Evolutionary conservation across 2,329 filamentous ascomycete species (phyloP).

Genomic region (Pestalotiopsis fici): DNA sequence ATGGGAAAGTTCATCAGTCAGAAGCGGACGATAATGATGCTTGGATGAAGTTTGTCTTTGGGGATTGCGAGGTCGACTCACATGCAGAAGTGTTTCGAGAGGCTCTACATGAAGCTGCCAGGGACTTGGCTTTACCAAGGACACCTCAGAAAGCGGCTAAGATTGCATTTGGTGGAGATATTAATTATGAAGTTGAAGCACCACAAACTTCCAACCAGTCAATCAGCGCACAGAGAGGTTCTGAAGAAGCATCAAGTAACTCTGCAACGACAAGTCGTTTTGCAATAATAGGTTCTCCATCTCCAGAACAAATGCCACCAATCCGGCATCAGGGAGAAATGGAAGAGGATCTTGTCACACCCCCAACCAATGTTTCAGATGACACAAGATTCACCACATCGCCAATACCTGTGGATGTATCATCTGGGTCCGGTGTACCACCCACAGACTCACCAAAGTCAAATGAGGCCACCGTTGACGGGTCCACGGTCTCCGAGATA

Average conservation of each 20-base stretch:
- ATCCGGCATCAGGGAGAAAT: not conserved
- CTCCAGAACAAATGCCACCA: not conserved
- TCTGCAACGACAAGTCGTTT: conserved; percentile 10
- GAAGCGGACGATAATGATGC: conserved; percentile 19
- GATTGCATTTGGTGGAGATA: not conserved
- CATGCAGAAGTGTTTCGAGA: conserved; percentile 22
- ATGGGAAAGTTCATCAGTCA: not conserved
- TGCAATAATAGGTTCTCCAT: not conserved
- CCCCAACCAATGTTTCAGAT: not conserved
- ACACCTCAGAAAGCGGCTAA: conserved; percentile 9
- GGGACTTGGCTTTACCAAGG: conserved; percentile 24
- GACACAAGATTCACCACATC: not conserved
- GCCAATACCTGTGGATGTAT: not conserved
- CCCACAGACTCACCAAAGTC: not conserved
- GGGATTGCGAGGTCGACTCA: conserved; percentile 22
- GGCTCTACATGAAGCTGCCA: conserved; percentile 23
- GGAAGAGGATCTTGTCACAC: not conserved
- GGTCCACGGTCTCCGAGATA: not conserved
- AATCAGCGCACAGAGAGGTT: not conserved
- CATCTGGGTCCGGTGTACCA: not conserved
- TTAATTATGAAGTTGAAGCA: not conserved
- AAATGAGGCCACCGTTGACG: not conserved
- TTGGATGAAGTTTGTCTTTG: conserved; percentile 31
- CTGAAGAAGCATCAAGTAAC: conserved; percentile 8
- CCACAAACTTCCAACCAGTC: not conserved